phyloP scores from a whole-genome alignment of 1,139 yeast species.

The Yamadazyma mexicana region DNA sequence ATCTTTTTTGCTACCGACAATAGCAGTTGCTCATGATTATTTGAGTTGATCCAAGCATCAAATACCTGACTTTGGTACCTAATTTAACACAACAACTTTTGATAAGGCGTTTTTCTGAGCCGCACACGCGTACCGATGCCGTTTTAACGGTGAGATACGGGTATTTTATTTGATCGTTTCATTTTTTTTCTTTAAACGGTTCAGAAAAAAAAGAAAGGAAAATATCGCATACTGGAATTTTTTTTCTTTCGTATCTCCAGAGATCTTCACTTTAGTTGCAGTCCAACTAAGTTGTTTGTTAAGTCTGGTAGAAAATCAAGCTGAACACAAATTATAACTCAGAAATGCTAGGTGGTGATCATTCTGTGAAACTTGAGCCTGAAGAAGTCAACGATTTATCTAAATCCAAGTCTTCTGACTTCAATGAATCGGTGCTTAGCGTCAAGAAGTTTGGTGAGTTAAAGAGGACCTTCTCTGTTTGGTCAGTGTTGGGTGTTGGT shows the following conservation, averaged over 20 bases:
- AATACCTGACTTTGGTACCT: no score
- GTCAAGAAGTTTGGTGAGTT: conserved; percentile 28
- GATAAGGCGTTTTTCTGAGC: no score
- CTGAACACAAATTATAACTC: no score
- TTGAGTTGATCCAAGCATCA: background rate
- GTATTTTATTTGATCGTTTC: no score
- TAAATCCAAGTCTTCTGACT: conserved; percentile 8
- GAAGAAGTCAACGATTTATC: conserved; percentile 3
- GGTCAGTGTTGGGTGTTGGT: conserved; percentile 64
- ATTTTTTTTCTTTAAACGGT: no score
- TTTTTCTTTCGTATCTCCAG: background rate
- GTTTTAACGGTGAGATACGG: background rate
- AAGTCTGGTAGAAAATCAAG: no score
- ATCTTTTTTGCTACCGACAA: conserved; percentile 8
- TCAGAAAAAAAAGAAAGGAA: background rate
- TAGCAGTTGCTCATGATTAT: background rate
- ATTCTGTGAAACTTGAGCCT: background rate
- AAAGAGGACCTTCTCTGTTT: conserved; percentile 50
- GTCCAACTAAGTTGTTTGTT: background rate
- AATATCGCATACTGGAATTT: background rate
- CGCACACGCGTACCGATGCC: background rate
- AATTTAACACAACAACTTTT: no score
- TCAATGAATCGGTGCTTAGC: conserved; percentile 7
- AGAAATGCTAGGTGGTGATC: no score
- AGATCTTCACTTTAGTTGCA: background rate